A percentile compares a stretch with the other conserved stretches of the same genome.
phyloP scores from a whole-genome alignment of 192 early-diverging fungal genomes.

The Paraglomus occultum region DNA sequence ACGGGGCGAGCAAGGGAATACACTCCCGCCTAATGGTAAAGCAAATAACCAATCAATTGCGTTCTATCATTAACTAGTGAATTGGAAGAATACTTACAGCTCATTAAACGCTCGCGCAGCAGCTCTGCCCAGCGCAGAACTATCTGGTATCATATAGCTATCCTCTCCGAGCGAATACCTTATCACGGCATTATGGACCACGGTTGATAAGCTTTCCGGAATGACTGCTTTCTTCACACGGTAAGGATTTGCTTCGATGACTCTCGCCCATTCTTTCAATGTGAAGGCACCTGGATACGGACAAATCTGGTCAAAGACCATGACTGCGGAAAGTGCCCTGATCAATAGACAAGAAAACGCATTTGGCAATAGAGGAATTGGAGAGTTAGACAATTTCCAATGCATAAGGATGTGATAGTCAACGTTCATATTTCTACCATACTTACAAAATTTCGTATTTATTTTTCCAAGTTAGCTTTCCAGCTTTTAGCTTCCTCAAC shows the following conservation, averaged over 20 bases:
- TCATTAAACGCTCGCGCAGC: slow-evolving; percentile 1
- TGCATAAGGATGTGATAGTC: no score
- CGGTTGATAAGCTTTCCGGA: background rate
- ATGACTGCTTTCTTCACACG: background rate
- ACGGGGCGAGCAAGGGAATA: slow-evolving; percentile 30
- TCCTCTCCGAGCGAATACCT: background rate
- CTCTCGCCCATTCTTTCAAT: background rate
- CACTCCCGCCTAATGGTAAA: slow-evolving; percentile 21
- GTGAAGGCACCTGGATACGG: background rate
- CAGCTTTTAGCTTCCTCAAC: slow-evolving; percentile 21
- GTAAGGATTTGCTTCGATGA: slow-evolving; percentile 4
- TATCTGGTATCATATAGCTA: background rate
- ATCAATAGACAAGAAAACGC: background rate
- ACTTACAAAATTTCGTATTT: slow-evolving; percentile 29
- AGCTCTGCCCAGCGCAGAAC: background rate
- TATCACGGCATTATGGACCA: background rate
- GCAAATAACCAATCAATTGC: no score
- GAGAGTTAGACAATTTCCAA: slow-evolving; percentile 1
- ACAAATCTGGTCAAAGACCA: background rate
- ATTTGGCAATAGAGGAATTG: background rate
- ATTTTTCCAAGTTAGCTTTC: slow-evolving; percentile 4
- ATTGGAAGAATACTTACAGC: slow-evolving; percentile 8
- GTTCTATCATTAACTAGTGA: no score
- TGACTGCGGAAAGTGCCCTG: background rate
- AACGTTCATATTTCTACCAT: slow-evolving; percentile 11